These are phyloP conservation scores for Cicer arietinum DNA, from an alignment of 306 rosid species.

Conservation along the genomic window DNA sequence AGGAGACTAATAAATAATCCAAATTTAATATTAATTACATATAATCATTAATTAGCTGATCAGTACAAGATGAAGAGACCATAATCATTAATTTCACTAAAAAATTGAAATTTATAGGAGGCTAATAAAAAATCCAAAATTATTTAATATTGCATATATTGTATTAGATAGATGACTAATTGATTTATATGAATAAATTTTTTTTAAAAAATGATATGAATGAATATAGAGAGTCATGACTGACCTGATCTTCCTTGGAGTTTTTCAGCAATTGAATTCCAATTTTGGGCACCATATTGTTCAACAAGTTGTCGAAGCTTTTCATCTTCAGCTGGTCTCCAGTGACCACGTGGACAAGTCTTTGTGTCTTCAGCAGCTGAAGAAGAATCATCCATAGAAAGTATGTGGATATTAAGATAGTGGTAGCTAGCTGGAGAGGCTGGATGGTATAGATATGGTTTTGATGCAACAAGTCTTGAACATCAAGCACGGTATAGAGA, in stretches of 20 bases:
- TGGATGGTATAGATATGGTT: background rate
- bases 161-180: too few relatives aligned
- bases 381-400: slow-evolving; percentile 62
- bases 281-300: slow-evolving; percentile 88
- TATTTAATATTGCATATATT: background rate
- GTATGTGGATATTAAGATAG: background rate
- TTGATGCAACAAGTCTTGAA: slow-evolving; percentile 42
- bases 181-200: too few relatives aligned
- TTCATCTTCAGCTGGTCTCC: slow-evolving; percentile 94
- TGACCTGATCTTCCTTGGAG: slow-evolving; percentile 97
- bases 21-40: too few relatives aligned
- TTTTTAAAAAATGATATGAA: too few relatives aligned
- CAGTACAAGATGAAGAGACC: background rate
- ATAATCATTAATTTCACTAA: background rate
- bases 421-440: background rate
- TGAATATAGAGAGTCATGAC: too few relatives aligned
- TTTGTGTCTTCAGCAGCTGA: slow-evolving; percentile 58
- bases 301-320: slow-evolving; percentile 79
- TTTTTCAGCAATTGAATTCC: slow-evolving; percentile 94
- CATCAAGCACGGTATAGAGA: slow-evolving; percentile 47
- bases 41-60: background rate
- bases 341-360: slow-evolving; percentile 84
- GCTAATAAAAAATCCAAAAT: background rate
- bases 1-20: too few relatives aligned
- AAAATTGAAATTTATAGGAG: background rate